These are phyloP conservation scores for Papiliotrema nemorosa DNA, from an alignment of 1,284 basidiomycete species.

Conservation along the genomic window DNA sequence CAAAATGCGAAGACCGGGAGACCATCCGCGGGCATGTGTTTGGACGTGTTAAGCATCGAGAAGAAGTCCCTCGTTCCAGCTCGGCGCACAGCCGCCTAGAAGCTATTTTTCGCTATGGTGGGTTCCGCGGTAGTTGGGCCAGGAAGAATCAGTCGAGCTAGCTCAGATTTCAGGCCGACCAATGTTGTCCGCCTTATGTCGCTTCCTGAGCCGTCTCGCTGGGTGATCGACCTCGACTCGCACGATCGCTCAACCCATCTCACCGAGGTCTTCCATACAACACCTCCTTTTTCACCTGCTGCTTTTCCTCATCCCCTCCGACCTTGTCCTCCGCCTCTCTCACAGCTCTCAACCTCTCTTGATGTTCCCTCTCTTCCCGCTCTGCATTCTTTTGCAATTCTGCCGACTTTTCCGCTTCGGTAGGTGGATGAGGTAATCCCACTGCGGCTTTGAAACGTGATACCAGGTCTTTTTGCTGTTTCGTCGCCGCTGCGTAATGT, in stretches of 20 bases:
- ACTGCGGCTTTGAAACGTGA: constrained; percentile 23
- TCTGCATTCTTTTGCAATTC: constrained; percentile 21
- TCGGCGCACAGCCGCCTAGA: too few relatives aligned
- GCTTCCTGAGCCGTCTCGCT: too few relatives aligned
- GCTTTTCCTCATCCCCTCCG: constrained; percentile 11
- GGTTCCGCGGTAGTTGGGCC: too few relatives aligned
- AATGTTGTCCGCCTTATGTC: too few relatives aligned
- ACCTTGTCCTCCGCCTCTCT: constrained; percentile 14
- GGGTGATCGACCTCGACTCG: too few relatives aligned
- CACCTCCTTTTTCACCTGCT: constrained; percentile 15
- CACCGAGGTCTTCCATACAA: constrained; percentile 16
- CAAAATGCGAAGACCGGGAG: too few relatives aligned
- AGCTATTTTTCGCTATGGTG: too few relatives aligned
- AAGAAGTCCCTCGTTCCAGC: too few relatives aligned
- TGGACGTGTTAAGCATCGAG: too few relatives aligned
- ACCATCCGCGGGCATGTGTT: too few relatives aligned
- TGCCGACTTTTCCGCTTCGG: constrained; percentile 25
- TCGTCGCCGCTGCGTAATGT: constrained; percentile 40
- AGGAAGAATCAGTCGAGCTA: too few relatives aligned
- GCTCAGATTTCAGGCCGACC: too few relatives aligned
- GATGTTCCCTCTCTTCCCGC: constrained; percentile 21
- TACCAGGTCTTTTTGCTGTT: constrained; percentile 34
- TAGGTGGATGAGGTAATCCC: constrained; percentile 23
- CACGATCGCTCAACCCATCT: not conserved
- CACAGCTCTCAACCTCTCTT: constrained; percentile 17